Percentiles rank a stretch among this genome's conserved stretches.
phyloP scores from a whole-genome alignment of 371 early-diverging fungal genomes.

The Circinella minor region DNA sequence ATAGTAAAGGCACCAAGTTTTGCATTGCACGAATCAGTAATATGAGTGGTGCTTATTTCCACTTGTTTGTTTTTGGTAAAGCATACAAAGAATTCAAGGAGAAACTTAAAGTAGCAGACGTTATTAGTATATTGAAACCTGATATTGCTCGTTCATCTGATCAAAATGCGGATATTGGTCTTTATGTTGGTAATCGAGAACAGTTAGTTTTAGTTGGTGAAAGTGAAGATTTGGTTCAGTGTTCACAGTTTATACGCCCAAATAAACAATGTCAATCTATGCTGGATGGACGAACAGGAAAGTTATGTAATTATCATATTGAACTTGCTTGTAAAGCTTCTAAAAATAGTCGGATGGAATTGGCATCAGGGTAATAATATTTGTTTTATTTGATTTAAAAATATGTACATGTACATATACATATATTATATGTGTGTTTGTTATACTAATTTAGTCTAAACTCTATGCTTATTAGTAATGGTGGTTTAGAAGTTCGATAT shows the following conservation, averaged over 20 bases:
- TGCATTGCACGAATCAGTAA: slow-evolving; percentile 36
- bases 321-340: slow-evolving; percentile 32
- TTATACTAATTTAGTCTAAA: background rate
- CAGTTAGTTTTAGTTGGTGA: slow-evolving; percentile 42
- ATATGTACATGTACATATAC: too few species aligned
- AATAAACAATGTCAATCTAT: slow-evolving; percentile 36
- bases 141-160: slow-evolving; percentile 31
- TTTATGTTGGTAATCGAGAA: slow-evolving; percentile 33
- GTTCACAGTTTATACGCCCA: slow-evolving; percentile 24
- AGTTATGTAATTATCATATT: slow-evolving; percentile 46
- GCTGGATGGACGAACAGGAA: slow-evolving; percentile 46
- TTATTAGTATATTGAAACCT: slow-evolving; percentile 36
- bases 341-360: slow-evolving; percentile 48
- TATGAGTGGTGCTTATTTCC: slow-evolving; percentile 29
- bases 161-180: slow-evolving; percentile 20
- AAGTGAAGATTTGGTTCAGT: slow-evolving; percentile 40
- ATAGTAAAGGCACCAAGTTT: slow-evolving; percentile 14
- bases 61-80: slow-evolving; percentile 38
- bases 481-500: slow-evolving; percentile 45
- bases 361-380: slow-evolving; percentile 44
- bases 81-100: slow-evolving; percentile 27
- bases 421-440: background rate
- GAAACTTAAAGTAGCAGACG: slow-evolving; percentile 26
- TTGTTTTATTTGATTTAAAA: too few species aligned
- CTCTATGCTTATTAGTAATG: slow-evolving; percentile 21